Conservation (phyloP, 192 early-diverging fungal species). For the Dissophora globulifera region DNA sequence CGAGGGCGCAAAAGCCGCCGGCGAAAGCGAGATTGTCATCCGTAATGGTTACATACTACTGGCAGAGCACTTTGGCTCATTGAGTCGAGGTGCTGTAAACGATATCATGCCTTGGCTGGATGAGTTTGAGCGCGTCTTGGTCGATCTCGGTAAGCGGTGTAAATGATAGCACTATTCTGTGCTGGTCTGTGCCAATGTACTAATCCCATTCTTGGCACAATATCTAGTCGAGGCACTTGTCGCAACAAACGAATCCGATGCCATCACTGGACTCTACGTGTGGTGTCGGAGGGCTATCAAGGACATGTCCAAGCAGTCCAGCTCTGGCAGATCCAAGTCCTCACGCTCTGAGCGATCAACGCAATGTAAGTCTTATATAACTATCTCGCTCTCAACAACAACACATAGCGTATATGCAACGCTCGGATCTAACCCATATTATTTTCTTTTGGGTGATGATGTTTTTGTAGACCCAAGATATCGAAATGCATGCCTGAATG, state of each 20-base stretch:
- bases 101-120: slow-evolving; percentile 43
- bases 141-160: slow-evolving; percentile 41
- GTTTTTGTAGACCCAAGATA: slow-evolving; percentile 43
- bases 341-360: slow-evolving; percentile 38
- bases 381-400: no score
- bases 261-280: slow-evolving; percentile 51
- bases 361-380: slow-evolving; percentile 49
- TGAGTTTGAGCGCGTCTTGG: slow-evolving; percentile 54
- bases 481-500: slow-evolving; percentile 27
- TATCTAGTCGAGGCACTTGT: slow-evolving; percentile 42
- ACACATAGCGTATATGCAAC: no score
- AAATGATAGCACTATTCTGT: no score
- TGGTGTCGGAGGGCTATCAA: slow-evolving; percentile 52
- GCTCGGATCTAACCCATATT: no score
- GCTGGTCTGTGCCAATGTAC: no score
- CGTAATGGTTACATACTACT: slow-evolving; percentile 55
- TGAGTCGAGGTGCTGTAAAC: slow-evolving; percentile 48
- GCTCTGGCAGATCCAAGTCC: slow-evolving; percentile 28
- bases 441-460: no score
- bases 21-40: slow-evolving; percentile 54
- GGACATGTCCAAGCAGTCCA: slow-evolving; percentile 33
- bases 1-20: slow-evolving; percentile 57
- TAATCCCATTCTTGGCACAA: no score
- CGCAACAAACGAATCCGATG: slow-evolving; percentile 31
- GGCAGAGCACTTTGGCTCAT: slow-evolving; percentile 25